phyloP scores from a whole-genome alignment of 73 alveolate genomes.

The Loxodes magnus region DNA sequence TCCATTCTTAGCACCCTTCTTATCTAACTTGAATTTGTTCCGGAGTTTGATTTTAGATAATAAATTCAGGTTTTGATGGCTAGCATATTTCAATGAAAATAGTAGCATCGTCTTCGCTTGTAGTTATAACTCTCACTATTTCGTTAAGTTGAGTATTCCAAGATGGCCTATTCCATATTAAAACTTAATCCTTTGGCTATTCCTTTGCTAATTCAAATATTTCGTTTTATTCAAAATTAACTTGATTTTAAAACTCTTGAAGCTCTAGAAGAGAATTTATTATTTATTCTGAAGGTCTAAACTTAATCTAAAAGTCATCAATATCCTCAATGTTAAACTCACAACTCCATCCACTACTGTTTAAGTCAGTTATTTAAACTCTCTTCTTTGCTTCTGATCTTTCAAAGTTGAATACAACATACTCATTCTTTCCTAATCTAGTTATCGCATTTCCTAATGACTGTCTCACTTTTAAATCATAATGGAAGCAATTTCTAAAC shows the following conservation, averaged over 20 bases:
- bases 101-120: conserved; percentile 46
- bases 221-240: background rate
- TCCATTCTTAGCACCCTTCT: background rate
- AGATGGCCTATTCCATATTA: background rate
- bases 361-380: too few species aligned
- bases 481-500: too few species aligned
- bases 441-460: too few species aligned
- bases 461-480: too few species aligned
- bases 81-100: conserved; percentile 17
- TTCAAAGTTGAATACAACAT: too few species aligned
- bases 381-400: too few species aligned
- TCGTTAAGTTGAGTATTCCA: conserved; percentile 7
- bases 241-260: background rate
- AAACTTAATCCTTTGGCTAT: too few species aligned
- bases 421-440: too few species aligned
- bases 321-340: too few species aligned
- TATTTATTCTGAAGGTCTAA: too few species aligned
- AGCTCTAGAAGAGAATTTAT: background rate
- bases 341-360: too few species aligned
- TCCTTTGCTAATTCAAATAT: background rate
- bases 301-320: too few species aligned
- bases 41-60: background rate
- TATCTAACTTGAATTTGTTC: background rate
- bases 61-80: conserved; percentile 19
- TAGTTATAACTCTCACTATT: conserved; percentile 23